These are phyloP conservation scores for Pseudevernia furfuracea DNA, from an alignment of 495 filamentous ascomycete species.

Conservation along the genomic window DNA sequence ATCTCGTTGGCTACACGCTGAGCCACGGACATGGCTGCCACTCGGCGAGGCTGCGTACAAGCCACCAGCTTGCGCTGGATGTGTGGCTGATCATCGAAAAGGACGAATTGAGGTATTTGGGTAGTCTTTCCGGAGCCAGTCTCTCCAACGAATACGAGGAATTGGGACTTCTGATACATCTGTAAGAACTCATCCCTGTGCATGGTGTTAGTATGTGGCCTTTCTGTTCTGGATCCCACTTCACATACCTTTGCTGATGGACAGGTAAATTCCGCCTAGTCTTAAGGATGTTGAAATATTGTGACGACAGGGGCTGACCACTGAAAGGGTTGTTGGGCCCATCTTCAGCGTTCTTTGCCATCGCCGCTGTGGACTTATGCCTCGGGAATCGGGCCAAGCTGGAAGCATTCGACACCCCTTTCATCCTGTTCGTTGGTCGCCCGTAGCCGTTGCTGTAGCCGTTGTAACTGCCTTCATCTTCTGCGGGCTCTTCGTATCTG, in stretches of 20 bases:
- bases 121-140: constrained; percentile 99
- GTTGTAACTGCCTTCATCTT: constrained; percentile 21
- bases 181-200: constrained; percentile 85
- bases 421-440: constrained; percentile 17
- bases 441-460: constrained; percentile 39
- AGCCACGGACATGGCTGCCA: constrained; percentile 97
- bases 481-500: constrained; percentile 53
- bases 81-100: constrained; percentile 93
- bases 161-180: constrained; percentile 85
- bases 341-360: constrained; percentile 70
- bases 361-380: constrained; percentile 70
- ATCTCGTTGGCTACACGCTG: constrained; percentile 96
- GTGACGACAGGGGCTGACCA: constrained; percentile 59
- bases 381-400: constrained; percentile 60
- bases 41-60: constrained; percentile 95
- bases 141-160: constrained; percentile 97
- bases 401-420: constrained; percentile 35
- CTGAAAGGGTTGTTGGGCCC: constrained; percentile 81
- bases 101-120: constrained; percentile 95
- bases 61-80: constrained; percentile 78
- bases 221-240: neutral
- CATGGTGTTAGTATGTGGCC: constrained; percentile 16
- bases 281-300: constrained; percentile 85
- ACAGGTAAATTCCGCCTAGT: constrained; percentile 80
- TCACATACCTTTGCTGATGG: constrained; percentile 67